These are phyloP conservation scores for Acacia pycnantha DNA, from an alignment of 331 rosid genomes.

Conservation along the genomic window DNA sequence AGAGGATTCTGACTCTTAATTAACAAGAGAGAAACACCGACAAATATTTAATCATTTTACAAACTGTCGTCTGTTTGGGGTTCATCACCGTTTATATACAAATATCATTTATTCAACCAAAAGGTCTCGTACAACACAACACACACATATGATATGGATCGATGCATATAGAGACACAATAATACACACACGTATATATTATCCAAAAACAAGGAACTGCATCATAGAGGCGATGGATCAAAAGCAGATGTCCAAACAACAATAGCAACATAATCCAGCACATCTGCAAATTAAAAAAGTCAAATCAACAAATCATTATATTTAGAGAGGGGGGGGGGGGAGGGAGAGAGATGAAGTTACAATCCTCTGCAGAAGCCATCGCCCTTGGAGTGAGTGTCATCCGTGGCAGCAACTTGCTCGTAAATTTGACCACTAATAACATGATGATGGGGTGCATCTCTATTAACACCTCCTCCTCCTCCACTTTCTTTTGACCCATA, in stretches of 20 bases:
- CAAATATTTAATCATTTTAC: not conserved
- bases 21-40: not conserved
- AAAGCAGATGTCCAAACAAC: conserved; percentile 53
- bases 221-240: conserved; percentile 4
- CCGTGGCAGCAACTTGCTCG: not conserved
- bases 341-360: not conserved
- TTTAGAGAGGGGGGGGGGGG: not conserved
- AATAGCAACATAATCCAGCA: conserved; percentile 45
- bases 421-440: not conserved
- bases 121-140: no score
- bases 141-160: not conserved
- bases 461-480: conserved; percentile 10
- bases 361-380: conserved; percentile 55
- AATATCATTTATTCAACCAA: not conserved
- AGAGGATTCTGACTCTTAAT: not conserved
- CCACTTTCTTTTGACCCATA: conserved; percentile 13
- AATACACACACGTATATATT: not conserved
- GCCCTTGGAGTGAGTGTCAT: conserved; percentile 41
- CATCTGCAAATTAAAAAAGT: conserved; percentile 25
- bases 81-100: not conserved
- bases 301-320: not conserved
- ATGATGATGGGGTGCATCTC: conserved; percentile 6
- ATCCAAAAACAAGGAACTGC: not conserved
- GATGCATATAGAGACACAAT: not conserved
- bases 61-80: not conserved